Percentiles rank a stretch among this genome's conserved stretches.
Conservation (phyloP, 148 eudicot genomes). For the Amaranthus cruentus region DNA sequence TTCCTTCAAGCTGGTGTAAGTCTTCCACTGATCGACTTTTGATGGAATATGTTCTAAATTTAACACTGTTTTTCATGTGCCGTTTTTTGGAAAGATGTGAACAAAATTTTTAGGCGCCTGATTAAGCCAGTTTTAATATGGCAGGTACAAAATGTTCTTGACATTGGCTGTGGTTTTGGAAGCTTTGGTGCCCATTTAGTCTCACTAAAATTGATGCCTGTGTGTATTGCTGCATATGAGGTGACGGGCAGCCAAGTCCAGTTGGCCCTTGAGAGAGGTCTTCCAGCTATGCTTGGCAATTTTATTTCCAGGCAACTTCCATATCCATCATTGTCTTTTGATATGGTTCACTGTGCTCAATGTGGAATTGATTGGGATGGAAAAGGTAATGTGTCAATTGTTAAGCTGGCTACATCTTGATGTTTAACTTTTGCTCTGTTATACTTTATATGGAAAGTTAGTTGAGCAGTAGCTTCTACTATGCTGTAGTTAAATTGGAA, state of each 20-base stretch:
- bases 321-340: slow-evolving; percentile 83
- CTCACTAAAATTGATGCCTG: slow-evolving; percentile 71
- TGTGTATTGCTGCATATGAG: slow-evolving; percentile 88
- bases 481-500: background rate
- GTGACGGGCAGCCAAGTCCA: slow-evolving; percentile 94
- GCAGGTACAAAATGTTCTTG: slow-evolving; percentile 78
- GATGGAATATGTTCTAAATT: background rate
- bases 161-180: slow-evolving; percentile 97
- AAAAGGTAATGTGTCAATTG: slow-evolving; percentile 50
- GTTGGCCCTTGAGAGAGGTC: slow-evolving; percentile 92
- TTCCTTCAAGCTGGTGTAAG: slow-evolving; percentile 83
- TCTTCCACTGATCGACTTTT: slow-evolving; percentile 1
- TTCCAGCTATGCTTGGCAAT: slow-evolving; percentile 90
- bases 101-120: background rate
- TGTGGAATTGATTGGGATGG: slow-evolving; percentile 89
- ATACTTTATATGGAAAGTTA: background rate
- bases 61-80: no score
- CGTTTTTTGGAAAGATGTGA: no score
- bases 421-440: background rate
- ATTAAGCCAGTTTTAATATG: slow-evolving; percentile 12
- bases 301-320: slow-evolving; percentile 87
- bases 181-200: slow-evolving; percentile 93
- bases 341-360: slow-evolving; percentile 96
- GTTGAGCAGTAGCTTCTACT: background rate
- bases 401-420: background rate